These are phyloP conservation scores for Fusarium illudens DNA, from an alignment of 2,329 filamentous ascomycete genomes.

Conservation along the genomic window DNA sequence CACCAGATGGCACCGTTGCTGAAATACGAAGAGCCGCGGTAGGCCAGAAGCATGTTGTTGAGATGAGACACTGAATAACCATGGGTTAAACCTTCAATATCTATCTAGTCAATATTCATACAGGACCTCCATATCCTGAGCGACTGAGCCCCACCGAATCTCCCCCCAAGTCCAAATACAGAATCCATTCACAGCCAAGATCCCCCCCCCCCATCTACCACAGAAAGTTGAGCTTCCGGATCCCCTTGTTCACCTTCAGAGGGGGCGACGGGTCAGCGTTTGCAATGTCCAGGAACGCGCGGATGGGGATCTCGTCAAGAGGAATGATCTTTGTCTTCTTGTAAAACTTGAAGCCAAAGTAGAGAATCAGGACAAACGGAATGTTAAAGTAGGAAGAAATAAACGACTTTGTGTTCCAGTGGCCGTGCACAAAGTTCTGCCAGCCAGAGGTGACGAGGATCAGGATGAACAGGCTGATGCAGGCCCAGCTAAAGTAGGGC, in stretches of 20 bases:
- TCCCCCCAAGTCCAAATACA: neutral
- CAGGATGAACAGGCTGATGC: neutral
- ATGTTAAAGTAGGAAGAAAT: neutral
- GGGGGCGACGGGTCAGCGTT: neutral
- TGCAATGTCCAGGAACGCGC: neutral
- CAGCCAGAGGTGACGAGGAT: neutral
- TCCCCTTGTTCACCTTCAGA: neutral
- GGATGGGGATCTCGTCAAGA: neutral
- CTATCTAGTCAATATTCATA: neutral
- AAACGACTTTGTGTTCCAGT: neutral
- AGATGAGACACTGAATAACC: no score
- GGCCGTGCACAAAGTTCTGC: neutral
- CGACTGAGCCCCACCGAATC: neutral
- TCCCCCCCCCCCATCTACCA: no score
- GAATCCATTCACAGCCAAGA: neutral
- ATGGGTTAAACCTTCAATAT: rapidly evolving
- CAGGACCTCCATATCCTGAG: neutral
- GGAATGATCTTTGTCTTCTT: neutral
- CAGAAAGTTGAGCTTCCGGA: neutral
- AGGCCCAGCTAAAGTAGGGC: neutral
- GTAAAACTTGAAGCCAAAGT: neutral
- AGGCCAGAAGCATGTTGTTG: no score
- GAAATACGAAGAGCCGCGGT: no score
- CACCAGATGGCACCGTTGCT: no score
- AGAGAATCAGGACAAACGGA: neutral